Evolutionary conservation across 2,329 filamentous ascomycete genomes (phyloP).

Genomic region (Pseudogymnoascus sp.): DNA sequence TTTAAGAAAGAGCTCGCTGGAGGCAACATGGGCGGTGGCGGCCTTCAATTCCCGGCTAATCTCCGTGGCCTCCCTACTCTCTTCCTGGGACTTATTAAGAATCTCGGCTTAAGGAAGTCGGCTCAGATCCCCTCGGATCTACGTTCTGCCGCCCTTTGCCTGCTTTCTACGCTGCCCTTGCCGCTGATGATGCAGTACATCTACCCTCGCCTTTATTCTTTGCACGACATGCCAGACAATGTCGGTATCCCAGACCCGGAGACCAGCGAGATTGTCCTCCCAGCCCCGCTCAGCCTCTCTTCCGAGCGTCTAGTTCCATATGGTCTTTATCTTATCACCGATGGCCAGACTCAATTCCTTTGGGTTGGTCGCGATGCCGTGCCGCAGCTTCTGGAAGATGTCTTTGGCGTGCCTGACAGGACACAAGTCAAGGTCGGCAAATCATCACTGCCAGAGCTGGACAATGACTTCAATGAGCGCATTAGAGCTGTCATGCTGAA

Average conservation of each 20-base stretch:
- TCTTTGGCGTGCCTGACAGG: slow-evolving; percentile 81
- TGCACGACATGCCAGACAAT: slow-evolving; percentile 94
- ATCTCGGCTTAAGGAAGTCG: slow-evolving; percentile 86
- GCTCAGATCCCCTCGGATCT: slow-evolving; percentile 91
- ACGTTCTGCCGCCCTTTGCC: slow-evolving; percentile 82
- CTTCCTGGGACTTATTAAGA: slow-evolving; percentile 92
- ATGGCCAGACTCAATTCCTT: slow-evolving; percentile 94
- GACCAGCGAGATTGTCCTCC: slow-evolving; percentile 83
- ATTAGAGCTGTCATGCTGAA: slow-evolving; percentile 86
- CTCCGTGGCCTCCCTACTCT: slow-evolving; percentile 79
- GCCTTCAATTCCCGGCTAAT: slow-evolving; percentile 90
- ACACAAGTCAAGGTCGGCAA: slow-evolving; percentile 86
- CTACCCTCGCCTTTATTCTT: slow-evolving; percentile 73
- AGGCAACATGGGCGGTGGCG: slow-evolving; percentile 86
- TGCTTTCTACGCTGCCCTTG: slow-evolving; percentile 87
- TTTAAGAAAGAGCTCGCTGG: slow-evolving; percentile 96
- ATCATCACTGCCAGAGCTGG: slow-evolving; percentile 73
- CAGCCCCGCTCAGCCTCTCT: slow-evolving; percentile 75
- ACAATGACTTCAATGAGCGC: slow-evolving; percentile 94
- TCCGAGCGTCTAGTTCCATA: slow-evolving; percentile 83
- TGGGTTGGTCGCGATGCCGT: slow-evolving; percentile 94
- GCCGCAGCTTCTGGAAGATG: slow-evolving; percentile 77
- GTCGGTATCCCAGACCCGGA: slow-evolving; percentile 77
- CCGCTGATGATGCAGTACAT: slow-evolving; percentile 91
- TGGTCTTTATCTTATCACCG: slow-evolving; percentile 91